phyloP scores from a whole-genome alignment of 108 stramenopile genomes.

The Nannochloropsis oceanica region DNA sequence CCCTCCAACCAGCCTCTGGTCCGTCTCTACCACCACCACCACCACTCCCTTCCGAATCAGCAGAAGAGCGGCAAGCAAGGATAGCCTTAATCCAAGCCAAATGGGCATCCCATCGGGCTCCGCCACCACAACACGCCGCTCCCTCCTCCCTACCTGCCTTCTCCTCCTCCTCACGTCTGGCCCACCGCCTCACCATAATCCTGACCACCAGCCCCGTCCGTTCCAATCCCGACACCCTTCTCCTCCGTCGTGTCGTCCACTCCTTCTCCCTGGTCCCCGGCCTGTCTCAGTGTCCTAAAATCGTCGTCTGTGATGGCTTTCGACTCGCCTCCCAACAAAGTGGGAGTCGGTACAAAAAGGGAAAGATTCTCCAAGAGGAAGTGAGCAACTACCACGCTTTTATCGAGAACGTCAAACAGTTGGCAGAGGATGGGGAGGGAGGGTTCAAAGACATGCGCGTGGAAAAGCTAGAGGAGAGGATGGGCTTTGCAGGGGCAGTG shows the following conservation, averaged over 20 bases:
- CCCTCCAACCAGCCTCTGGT: neutral
- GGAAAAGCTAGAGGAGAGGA: neutral
- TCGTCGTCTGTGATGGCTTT: neutral
- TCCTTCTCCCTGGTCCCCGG: neutral
- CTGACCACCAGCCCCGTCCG: neutral
- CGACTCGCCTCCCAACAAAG: neutral
- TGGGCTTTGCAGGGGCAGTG: neutral
- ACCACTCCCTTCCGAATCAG: neutral
- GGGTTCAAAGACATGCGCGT: neutral
- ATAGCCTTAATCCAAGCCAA: neutral
- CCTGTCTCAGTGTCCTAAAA: neutral
- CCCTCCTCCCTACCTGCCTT: neutral
- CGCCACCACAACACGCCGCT: neutral
- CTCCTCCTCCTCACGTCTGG: neutral
- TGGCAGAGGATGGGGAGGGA: neutral
- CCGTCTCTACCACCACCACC: neutral
- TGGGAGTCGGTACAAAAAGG: neutral
- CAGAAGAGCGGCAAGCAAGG: neutral
- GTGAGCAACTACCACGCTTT: neutral
- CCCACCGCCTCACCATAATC: neutral
- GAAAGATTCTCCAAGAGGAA: neutral
- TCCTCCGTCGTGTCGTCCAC: neutral
- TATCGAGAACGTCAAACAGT: neutral
- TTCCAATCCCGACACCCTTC: neutral
- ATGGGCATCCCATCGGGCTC: neutral